Evolutionary conservation across 2,329 filamentous ascomycete species (phyloP), one percentile per base, ranked within the genome.

Genomic region (Purpureocillium takamizusanense): DNA sequence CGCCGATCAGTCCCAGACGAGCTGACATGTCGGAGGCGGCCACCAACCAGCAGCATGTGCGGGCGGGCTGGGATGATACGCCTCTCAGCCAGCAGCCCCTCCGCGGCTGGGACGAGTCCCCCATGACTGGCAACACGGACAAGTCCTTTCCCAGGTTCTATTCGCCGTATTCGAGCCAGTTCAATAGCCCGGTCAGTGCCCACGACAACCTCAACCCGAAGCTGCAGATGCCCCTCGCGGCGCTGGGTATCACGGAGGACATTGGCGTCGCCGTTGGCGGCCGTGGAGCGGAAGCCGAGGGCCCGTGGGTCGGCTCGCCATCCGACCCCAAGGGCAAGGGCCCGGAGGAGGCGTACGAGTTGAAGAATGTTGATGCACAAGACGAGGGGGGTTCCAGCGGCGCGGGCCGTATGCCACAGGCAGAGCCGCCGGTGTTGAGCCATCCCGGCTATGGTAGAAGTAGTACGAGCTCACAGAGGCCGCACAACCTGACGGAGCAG

Each of bases 161-260:
- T 45, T 78, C 74, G 4, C 76, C 77, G 0, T 81, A 80, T 50
- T 66, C 63, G 15, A 77, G 74, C 31, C 72, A 76, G 42, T 79
- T 69, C 56, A 75, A 63, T 53, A 78, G 74, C 48, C 76, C 76
- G 1, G 63, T 75, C 42, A 72, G 63, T 38, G 67, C 59, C 0
- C 57, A 55, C 1, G 67, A 69, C 10, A 25, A 5, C 10, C 5
- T 10, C 28, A 51, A 47, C 2, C 48, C 52, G 0, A 45, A 48
- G 27, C 53, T 55, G 46, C 48, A 55, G 13, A 69, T 66, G 67
- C 67, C 63, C 2, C 38, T 41, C 3, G 42, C 39, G 4, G 46
- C 47, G 2, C 32, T 46, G 13, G 38, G 35, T 7, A 39, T 29
- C 10, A 40, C 38, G 7, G 43, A 44, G 2, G 45, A 49, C 16